Conservation (phyloP, 495 filamentous ascomycete genomes). For the Penicillium diatomitis region DNA sequence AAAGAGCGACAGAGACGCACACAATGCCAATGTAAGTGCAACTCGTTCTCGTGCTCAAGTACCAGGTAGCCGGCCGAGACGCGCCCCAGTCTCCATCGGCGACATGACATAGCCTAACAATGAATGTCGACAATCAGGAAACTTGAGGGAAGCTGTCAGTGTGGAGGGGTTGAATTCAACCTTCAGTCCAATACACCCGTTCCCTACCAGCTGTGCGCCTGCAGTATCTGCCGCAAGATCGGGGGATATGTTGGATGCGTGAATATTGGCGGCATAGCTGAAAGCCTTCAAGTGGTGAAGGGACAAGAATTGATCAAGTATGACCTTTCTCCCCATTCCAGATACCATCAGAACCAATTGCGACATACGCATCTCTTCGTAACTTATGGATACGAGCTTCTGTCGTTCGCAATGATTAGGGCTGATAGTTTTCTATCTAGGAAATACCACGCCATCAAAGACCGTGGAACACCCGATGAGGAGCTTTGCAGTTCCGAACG, state of each 20-base stretch:
- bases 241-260: conserved; percentile 40
- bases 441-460: conserved; percentile 43
- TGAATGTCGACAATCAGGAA: conserved; percentile 17
- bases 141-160: conserved; percentile 48
- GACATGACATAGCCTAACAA: no score
- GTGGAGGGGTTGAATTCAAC: conserved; percentile 43
- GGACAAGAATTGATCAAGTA: conserved; percentile 44
- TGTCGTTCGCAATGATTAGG: no score
- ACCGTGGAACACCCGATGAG: conserved; percentile 38
- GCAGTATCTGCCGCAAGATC: conserved; percentile 48
- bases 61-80: no score
- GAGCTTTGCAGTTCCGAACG: conserved; percentile 37
- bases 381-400: no score
- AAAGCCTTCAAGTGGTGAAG: conserved; percentile 38
- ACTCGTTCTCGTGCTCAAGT: no score
- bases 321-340: not conserved
- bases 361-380: not conserved
- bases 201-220: conserved; percentile 48
- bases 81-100: no score
- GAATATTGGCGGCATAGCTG: conserved; percentile 42
- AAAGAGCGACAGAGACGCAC: not conserved
- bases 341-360: not conserved
- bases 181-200: conserved; percentile 44
- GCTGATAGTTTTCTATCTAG: conserved; percentile 11
- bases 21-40: not conserved